Percentiles rank a stretch among this genome's conserved stretches.
These are phyloP conservation scores for Emmonsiellopsis sp. DNA, from an alignment of 2,329 filamentous ascomycete species.

Conservation along the genomic window DNA sequence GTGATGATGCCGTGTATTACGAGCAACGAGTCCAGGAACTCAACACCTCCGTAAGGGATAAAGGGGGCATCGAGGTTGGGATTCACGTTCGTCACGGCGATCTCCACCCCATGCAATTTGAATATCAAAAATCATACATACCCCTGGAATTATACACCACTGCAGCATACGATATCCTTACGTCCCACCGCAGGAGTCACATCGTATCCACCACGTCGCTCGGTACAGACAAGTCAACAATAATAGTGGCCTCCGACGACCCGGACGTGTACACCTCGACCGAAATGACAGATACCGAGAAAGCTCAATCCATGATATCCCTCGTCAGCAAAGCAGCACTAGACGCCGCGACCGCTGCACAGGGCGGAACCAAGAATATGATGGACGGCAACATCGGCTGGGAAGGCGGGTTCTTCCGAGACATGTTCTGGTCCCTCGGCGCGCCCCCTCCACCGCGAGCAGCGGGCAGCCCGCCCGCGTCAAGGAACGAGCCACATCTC, in stretches of 20 bases:
- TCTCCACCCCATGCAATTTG: constrained; percentile 63
- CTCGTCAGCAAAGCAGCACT: constrained; percentile 63
- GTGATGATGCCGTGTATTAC: constrained; percentile 58
- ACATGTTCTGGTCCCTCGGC: constrained; percentile 73
- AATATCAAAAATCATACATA: constrained; percentile 69
- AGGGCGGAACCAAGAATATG: not conserved
- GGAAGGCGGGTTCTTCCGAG: constrained; percentile 78
- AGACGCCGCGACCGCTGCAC: constrained; percentile 10
- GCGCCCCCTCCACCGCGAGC: constrained; percentile 32
- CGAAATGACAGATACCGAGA: constrained; percentile 48
- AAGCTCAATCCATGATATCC: constrained; percentile 67
- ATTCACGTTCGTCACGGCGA: constrained; percentile 76
- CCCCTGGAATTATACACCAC: constrained; percentile 60
- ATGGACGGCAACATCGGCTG: constrained; percentile 71
- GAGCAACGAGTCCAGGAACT: constrained; percentile 49
- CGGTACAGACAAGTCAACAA: constrained; percentile 22
- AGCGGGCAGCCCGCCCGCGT: constrained; percentile 21
- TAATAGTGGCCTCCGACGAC: constrained; percentile 70
- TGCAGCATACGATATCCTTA: constrained; percentile 48
- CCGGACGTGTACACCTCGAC: constrained; percentile 60
- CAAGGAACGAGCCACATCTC: constrained; percentile 9
- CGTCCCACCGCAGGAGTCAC: constrained; percentile 24
- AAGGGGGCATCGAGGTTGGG: constrained; percentile 52
- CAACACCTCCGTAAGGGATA: constrained; percentile 30
- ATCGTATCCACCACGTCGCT: constrained; percentile 33